A percentile compares a stretch with the other conserved stretches of the same genome.
These are phyloP conservation scores for Cichorium intybus DNA, from an alignment of 140 eudicot species.

Conservation along the genomic window DNA sequence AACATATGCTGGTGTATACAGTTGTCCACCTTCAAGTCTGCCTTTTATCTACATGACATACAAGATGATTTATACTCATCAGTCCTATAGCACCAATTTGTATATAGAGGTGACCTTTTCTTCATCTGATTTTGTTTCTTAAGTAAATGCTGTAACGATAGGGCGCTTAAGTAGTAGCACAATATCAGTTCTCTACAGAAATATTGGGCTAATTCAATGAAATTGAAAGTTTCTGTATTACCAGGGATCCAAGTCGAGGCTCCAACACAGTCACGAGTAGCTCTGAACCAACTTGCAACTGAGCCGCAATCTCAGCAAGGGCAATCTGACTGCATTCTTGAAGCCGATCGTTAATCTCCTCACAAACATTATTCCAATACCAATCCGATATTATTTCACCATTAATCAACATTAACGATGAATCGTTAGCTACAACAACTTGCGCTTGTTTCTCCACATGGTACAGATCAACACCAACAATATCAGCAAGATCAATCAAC, in stretches of 20 bases:
- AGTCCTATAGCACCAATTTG: background rate
- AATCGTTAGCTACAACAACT: slow-evolving; percentile 58
- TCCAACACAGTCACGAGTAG: slow-evolving; percentile 65
- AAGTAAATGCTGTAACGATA: background rate
- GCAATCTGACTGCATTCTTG: slow-evolving; percentile 98
- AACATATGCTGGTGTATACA: slow-evolving; percentile 97
- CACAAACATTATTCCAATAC: slow-evolving; percentile 79
- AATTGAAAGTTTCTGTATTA: slow-evolving; percentile 24
- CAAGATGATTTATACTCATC: slow-evolving; percentile 3
- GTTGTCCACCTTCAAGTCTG: slow-evolving; percentile 96
- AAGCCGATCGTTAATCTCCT: slow-evolving; percentile 85
- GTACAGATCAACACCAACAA: slow-evolving; percentile 80
- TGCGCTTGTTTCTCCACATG: slow-evolving; percentile 95
- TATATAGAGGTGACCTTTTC: background rate
- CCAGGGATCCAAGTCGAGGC: slow-evolving; percentile 84
- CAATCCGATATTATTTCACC: slow-evolving; percentile 79
- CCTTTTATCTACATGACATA: slow-evolving; percentile 72
- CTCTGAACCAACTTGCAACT: slow-evolving; percentile 90
- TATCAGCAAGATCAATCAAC: slow-evolving; percentile 80
- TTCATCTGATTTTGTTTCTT: background rate
- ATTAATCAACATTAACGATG: slow-evolving; percentile 65
- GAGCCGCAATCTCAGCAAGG: slow-evolving; percentile 93
- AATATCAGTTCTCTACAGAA: background rate
- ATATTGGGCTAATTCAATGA: background rate
- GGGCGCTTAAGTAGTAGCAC: background rate